Conservation (phyloP, 2,329 filamentous ascomycete species). For the Setomelanomma holmii region DNA sequence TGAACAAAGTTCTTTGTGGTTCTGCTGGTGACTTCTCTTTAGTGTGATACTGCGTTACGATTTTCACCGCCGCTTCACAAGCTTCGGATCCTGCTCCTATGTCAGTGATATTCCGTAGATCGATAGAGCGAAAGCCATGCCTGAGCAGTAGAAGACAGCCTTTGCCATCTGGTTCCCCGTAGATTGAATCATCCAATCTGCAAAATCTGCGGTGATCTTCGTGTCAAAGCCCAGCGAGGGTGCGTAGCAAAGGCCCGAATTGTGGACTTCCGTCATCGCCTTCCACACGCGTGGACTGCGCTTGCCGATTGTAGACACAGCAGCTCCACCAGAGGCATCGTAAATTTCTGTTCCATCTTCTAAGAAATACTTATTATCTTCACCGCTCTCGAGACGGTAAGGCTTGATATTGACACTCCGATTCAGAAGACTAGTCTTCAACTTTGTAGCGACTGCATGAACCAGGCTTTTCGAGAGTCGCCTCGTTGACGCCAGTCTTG, state of each 20-base stretch:
- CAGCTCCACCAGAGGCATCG: slow-evolving; percentile 76
- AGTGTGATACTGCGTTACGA: slow-evolving; percentile 70
- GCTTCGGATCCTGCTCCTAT: slow-evolving; percentile 62
- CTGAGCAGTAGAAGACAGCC: slow-evolving; percentile 65
- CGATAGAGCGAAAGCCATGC: slow-evolving; percentile 42
- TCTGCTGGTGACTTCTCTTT: slow-evolving; percentile 60
- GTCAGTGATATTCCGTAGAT: neutral
- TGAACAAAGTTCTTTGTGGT: slow-evolving; percentile 65
- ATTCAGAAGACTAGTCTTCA: neutral
- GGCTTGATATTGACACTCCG: slow-evolving; percentile 55
- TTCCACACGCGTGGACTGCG: slow-evolving; percentile 66
- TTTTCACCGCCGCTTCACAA: slow-evolving; percentile 72
- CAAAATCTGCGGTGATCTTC: slow-evolving; percentile 61
- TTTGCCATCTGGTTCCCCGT: slow-evolving; percentile 62
- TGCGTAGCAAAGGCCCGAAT: slow-evolving; percentile 62
- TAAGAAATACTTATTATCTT: slow-evolving; percentile 61
- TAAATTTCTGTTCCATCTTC: slow-evolving; percentile 63
- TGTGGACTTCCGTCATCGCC: slow-evolving; percentile 66
- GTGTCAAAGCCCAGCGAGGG: slow-evolving; percentile 66
- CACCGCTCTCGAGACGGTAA: slow-evolving; percentile 53
- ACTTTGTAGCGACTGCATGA: neutral
- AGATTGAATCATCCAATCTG: slow-evolving; percentile 57
- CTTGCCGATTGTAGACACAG: slow-evolving; percentile 73
- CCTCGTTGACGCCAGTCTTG: no score
- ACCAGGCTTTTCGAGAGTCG: no score